Conservation (phyloP, 1,284 basidiomycete genomes). For the Caloboletus firmus region DNA sequence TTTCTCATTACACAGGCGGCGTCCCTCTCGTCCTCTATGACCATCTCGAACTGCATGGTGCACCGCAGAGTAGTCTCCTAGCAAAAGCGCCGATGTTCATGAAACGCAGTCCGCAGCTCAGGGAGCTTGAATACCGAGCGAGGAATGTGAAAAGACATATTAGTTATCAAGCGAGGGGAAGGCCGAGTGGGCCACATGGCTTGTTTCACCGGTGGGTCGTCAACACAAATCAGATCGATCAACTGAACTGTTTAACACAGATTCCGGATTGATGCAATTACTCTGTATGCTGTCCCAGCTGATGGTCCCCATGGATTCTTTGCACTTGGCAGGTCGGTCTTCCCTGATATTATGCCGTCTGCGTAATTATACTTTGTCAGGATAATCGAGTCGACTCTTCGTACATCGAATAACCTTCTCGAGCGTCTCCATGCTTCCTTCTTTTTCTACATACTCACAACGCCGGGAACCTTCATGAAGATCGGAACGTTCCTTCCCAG, state of each 20-base stretch:
- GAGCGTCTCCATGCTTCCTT: conserved; percentile 94
- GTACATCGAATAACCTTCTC: conserved; percentile 89
- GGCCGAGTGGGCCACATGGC: conserved; percentile 76
- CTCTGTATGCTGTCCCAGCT: conserved; percentile 86
- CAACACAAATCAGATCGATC: neutral
- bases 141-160: conserved; percentile 67
- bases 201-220: conserved; percentile 70
- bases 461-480: conserved; percentile 78
- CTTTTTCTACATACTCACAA: conserved; percentile 89
- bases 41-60: conserved; percentile 55
- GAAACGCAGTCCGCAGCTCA: conserved; percentile 43
- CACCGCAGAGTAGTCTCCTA: conserved; percentile 37
- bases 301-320: conserved; percentile 94
- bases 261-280: conserved; percentile 93
- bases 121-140: conserved; percentile 56
- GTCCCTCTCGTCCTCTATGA: conserved; percentile 80
- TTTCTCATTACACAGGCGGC: conserved; percentile 69
- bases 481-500: conserved; percentile 89
- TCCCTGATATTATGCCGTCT: neutral
- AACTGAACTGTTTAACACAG: conserved; percentile 40
- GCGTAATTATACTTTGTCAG: conserved; percentile 39
- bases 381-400: conserved; percentile 80
- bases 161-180: conserved; percentile 66
- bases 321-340: conserved; percentile 76
- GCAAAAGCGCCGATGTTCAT: conserved; percentile 50